phyloP scores from a whole-genome alignment of 169 alveolate species.

The Cryptosporidium viatorum region DNA sequence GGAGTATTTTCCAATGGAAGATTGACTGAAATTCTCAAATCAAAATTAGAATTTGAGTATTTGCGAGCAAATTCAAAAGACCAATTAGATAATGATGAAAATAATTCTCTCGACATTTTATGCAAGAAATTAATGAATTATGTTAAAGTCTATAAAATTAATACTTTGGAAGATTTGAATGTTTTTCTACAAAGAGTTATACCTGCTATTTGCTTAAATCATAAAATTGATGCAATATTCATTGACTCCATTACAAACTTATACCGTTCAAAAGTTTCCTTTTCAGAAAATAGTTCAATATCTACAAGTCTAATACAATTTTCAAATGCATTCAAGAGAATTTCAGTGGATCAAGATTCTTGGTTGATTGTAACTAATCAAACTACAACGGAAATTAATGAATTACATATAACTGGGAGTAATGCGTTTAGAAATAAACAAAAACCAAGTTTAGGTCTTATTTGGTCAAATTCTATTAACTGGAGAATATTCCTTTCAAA shows the following conservation, averaged over 20 bases:
- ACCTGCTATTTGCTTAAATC: slow-evolving; percentile 33
- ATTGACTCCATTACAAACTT: slow-evolving; percentile 63
- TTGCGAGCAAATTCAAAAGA: background rate
- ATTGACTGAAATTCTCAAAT: slow-evolving; percentile 13
- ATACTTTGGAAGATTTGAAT: background rate
- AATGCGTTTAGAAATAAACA: background rate
- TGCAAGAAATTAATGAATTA: background rate
- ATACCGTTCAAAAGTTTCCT: slow-evolving; percentile 51
- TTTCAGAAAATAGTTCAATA: slow-evolving; percentile 18
- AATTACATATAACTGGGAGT: background rate
- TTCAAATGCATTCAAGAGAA: slow-evolving; percentile 40
- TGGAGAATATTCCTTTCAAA: slow-evolving; percentile 61
- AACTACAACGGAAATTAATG: slow-evolving; percentile 47
- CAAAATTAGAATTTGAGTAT: slow-evolving; percentile 22
- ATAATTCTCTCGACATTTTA: background rate
- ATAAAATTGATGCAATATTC: slow-evolving; percentile 40
- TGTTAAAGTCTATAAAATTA: slow-evolving; percentile 28
- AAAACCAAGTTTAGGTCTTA: slow-evolving; percentile 55
- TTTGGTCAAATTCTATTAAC: slow-evolving; percentile 63
- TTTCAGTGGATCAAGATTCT: slow-evolving; percentile 41
- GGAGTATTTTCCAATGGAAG: slow-evolving; percentile 48
- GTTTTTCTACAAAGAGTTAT: slow-evolving; percentile 32
- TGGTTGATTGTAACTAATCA: slow-evolving; percentile 67
- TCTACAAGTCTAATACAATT: slow-evolving; percentile 53
- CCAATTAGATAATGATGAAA: background rate